Evolutionary conservation across 164 flowering plant genomes (phyloP).

Genomic region (Chloranthus sessilifolius): DNA sequence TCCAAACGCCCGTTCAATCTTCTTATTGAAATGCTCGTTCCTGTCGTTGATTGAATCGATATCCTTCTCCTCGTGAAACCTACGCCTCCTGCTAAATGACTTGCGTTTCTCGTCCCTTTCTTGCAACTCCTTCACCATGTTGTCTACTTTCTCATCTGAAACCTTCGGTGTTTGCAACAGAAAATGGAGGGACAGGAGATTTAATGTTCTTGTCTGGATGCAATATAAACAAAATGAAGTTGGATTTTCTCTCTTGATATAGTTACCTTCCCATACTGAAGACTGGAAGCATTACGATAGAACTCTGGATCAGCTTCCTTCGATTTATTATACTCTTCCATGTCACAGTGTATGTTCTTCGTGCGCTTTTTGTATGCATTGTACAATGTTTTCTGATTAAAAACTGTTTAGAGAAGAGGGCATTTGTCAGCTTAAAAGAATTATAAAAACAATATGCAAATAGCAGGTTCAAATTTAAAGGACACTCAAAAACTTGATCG

Average conservation of each 20-base stretch:
- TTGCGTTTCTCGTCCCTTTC: conserved; percentile 52
- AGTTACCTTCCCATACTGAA: conserved; percentile 89
- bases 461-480: too few species aligned
- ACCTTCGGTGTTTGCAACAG: conserved; percentile 47
- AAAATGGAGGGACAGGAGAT: not conserved
- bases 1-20: conserved; percentile 97
- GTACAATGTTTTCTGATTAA: conserved; percentile 88
- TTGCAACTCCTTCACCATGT: conserved; percentile 84
- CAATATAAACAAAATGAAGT: not conserved
- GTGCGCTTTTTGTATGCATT: conserved; percentile 94
- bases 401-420: conserved; percentile 44
- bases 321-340: conserved; percentile 78
- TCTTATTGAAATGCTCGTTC: conserved; percentile 98
- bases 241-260: not conserved
- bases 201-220: not conserved
- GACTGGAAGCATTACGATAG: conserved; percentile 96
- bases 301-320: conserved; percentile 97
- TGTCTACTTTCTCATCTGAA: conserved; percentile 82
- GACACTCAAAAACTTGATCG: too few species aligned
- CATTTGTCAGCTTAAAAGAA: conserved; percentile 4
- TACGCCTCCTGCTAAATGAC: conserved; percentile 89
- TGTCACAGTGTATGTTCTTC: conserved; percentile 61
- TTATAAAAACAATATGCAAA: too few species aligned
- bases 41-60: conserved; percentile 97
- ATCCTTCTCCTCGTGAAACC: conserved; percentile 89